These are phyloP conservation scores for Magnusiomyces paraingens DNA, from an alignment of 1,139 yeast species.

Conservation along the genomic window DNA sequence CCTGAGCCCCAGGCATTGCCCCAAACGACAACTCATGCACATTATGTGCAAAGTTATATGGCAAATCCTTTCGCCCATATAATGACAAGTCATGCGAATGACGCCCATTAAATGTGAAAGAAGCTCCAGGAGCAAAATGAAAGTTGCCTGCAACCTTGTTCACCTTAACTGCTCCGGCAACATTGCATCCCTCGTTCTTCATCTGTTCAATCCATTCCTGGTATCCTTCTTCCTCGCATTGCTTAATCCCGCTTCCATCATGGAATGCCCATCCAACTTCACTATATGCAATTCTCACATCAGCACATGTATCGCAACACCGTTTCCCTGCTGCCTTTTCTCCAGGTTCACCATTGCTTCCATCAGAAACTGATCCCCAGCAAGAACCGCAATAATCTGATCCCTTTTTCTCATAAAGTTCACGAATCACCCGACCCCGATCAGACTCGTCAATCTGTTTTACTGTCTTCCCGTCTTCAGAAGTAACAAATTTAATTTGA, in stretches of 20 bases:
- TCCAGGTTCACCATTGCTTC: slow-evolving; percentile 14
- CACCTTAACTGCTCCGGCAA: slow-evolving; percentile 70
- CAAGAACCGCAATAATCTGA: slow-evolving; percentile 76
- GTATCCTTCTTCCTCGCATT: slow-evolving; percentile 86
- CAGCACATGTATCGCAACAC: slow-evolving; percentile 84
- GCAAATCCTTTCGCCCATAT: slow-evolving; percentile 48
- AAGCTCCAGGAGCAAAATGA: slow-evolving; percentile 92
- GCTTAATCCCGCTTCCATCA: slow-evolving; percentile 80
- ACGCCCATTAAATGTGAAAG: slow-evolving; percentile 43
- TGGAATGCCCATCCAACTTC: slow-evolving; percentile 77
- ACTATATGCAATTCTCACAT: slow-evolving; percentile 75
- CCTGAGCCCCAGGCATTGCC: neutral
- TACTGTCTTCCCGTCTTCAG: slow-evolving; percentile 29
- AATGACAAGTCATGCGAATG: slow-evolving; percentile 84
- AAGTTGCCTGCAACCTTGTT: slow-evolving; percentile 85
- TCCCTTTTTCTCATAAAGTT: slow-evolving; percentile 26
- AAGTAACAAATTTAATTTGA: slow-evolving; percentile 17
- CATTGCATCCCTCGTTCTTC: slow-evolving; percentile 78
- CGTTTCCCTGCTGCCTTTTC: slow-evolving; percentile 19
- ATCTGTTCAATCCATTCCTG: slow-evolving; percentile 53
- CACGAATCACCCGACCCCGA: slow-evolving; percentile 25
- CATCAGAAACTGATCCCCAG: slow-evolving; percentile 71
- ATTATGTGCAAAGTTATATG: slow-evolving; percentile 58
- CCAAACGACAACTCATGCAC: slow-evolving; percentile 86
- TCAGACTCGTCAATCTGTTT: slow-evolving; percentile 23